phyloP scores from a whole-genome alignment of 2,329 filamentous ascomycete genomes.

The Beauveria asiatica region DNA sequence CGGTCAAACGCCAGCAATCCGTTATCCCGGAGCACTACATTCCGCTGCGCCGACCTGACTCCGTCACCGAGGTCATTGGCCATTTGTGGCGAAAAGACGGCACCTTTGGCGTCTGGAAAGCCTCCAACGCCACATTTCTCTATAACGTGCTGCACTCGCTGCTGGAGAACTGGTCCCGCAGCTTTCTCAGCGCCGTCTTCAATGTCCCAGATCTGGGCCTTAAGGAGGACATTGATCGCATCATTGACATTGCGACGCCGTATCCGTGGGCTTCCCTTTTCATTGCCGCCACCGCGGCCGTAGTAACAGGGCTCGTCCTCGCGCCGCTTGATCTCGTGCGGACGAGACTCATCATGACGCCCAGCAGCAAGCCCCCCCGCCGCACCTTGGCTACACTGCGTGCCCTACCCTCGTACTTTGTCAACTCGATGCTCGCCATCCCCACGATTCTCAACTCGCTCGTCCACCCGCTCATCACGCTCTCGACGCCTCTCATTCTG shows the following conservation, averaged over 20 bases:
- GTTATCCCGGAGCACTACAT: constrained; percentile 48
- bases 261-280: constrained; percentile 75
- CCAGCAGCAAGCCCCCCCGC: constrained; percentile 63
- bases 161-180: constrained; percentile 85
- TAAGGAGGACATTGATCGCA: constrained; percentile 67
- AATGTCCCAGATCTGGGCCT: constrained; percentile 80
- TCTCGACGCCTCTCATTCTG: constrained; percentile 76
- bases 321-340: constrained; percentile 85
- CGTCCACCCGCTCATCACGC: constrained; percentile 72
- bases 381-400: constrained; percentile 72
- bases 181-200: constrained; percentile 80
- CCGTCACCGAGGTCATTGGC: constrained; percentile 75
- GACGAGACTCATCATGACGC: constrained; percentile 77
- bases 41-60: constrained; percentile 64
- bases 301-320: constrained; percentile 69
- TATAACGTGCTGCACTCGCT: constrained; percentile 82
- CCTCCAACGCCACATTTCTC: constrained; percentile 84
- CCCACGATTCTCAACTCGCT: constrained; percentile 84
- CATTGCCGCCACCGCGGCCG: constrained; percentile 56
- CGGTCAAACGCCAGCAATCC: constrained; percentile 26
- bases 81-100: constrained; percentile 87
- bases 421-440: constrained; percentile 60
- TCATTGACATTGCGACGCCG: constrained; percentile 64
- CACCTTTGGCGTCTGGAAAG: constrained; percentile 89
- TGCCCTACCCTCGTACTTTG: constrained; percentile 68